Conservation (phyloP, 2,329 filamentous ascomycete genomes). For the Diaporthe ampelina region DNA sequence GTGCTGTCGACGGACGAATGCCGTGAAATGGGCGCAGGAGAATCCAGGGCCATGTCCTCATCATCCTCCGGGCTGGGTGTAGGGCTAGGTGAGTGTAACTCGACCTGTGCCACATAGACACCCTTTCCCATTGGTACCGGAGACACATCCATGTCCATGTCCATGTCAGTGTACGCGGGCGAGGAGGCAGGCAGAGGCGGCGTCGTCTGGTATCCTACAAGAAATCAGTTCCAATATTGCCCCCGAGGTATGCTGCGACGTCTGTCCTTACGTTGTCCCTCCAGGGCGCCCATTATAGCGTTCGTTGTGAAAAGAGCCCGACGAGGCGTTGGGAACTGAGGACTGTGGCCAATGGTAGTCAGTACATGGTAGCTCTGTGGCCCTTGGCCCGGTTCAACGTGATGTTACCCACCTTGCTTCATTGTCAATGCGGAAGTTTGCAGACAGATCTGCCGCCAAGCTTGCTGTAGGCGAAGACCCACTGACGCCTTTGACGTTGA, state of each 20-base stretch:
- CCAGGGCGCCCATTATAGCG: conserved; percentile 72
- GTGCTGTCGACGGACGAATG: conserved; percentile 63
- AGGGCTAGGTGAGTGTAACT: conserved; percentile 80
- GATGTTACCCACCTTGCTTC: conserved; percentile 77
- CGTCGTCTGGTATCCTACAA: conserved; percentile 81
- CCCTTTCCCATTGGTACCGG: conserved; percentile 87
- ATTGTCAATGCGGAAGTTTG: conserved; percentile 95
- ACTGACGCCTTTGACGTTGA: conserved; percentile 81
- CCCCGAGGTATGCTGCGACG: conserved; percentile 4
- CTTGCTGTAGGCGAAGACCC: conserved; percentile 93
- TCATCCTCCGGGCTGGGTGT: conserved; percentile 60
- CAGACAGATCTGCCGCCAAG: conserved; percentile 92
- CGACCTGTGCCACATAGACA: conserved; percentile 74
- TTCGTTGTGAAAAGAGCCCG: conserved; percentile 86
- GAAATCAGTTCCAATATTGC: conserved; percentile 45
- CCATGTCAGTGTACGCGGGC: conserved; percentile 73
- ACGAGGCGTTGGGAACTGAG: conserved; percentile 85
- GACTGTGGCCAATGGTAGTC: conserved; percentile 64
- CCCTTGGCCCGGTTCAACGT: not conserved
- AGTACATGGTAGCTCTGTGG: conserved; percentile 31
- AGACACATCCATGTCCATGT: conserved; percentile 89
- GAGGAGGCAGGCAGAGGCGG: conserved; percentile 84
- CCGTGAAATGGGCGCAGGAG: conserved; percentile 65
- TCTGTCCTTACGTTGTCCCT: conserved; percentile 68
- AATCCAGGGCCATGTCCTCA: conserved; percentile 68